Percentiles rank a stretch among this genome's conserved stretches.
These are phyloP conservation scores for Agastache rugosa DNA, from an alignment of 257 asterid species.

Conservation along the genomic window DNA sequence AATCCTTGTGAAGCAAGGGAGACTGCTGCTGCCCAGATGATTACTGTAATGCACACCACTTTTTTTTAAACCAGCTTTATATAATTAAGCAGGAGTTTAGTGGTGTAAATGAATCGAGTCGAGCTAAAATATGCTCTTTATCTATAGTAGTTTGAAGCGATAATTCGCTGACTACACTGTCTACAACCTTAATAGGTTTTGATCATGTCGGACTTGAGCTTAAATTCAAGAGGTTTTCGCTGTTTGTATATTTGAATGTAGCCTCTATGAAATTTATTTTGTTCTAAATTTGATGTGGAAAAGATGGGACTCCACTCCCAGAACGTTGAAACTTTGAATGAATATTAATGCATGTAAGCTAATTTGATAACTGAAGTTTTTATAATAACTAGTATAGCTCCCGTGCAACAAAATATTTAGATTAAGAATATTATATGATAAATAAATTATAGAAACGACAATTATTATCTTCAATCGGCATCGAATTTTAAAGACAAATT, in stretches of 20 bases:
- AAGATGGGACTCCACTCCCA: not conserved
- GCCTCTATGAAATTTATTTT: not conserved
- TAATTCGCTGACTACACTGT: not conserved
- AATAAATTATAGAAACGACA: too few relatives aligned
- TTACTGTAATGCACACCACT: conserved; percentile 29
- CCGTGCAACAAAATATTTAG: too few relatives aligned
- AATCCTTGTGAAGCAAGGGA: conserved; percentile 55
- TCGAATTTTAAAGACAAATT: too few relatives aligned
- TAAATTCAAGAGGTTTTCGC: not conserved
- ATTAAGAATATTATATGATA: too few relatives aligned
- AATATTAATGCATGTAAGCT: not conserved
- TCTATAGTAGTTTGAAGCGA: not conserved
- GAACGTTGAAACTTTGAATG: not conserved
- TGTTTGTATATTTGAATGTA: not conserved
- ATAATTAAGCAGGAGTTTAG: not conserved
- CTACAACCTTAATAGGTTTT: not conserved
- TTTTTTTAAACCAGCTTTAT: not conserved
- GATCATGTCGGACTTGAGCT: not conserved
- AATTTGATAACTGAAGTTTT: not conserved
- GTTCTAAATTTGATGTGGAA: not conserved
- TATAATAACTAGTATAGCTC: too few relatives aligned
- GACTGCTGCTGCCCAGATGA: conserved; percentile 52
- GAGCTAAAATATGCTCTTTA: not conserved
- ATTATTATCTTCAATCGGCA: too few relatives aligned
- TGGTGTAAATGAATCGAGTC: not conserved